These are phyloP conservation scores for Alternaria arborescens DNA, from an alignment of 2,329 filamentous ascomycete species.

Conservation along the genomic window DNA sequence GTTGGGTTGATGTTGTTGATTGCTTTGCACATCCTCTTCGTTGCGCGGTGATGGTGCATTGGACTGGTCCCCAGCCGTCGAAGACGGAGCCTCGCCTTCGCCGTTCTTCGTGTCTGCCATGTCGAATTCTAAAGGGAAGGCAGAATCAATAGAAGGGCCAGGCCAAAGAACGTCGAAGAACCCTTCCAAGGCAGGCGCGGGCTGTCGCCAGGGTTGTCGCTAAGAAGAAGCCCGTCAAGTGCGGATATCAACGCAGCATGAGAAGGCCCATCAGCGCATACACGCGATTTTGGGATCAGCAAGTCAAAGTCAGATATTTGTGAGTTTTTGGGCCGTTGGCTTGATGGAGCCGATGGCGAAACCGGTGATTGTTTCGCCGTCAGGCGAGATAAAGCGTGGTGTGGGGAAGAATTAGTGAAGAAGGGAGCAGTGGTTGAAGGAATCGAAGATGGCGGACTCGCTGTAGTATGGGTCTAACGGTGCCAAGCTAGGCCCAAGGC, in stretches of 20 bases:
- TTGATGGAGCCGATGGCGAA: constrained; percentile 33
- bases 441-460: constrained; percentile 34
- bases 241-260: constrained; percentile 51
- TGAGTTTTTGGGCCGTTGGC: constrained; percentile 9
- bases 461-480: constrained; percentile 27
- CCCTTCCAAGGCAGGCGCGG: constrained; percentile 30
- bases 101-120: constrained; percentile 50
- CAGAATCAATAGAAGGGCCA: constrained; percentile 27
- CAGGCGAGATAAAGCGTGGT: constrained; percentile 24
- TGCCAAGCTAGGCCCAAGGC: constrained; percentile 31
- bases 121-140: constrained; percentile 34
- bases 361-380: constrained; percentile 12
- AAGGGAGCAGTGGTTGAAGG: constrained; percentile 37
- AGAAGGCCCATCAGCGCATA: constrained; percentile 46
- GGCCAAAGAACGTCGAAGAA: constrained; percentile 30
- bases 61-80: constrained; percentile 42
- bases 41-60: constrained; percentile 39
- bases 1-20: constrained; percentile 26
- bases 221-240: constrained; percentile 38
- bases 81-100: constrained; percentile 46
- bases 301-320: constrained; percentile 25
- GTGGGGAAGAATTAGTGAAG: constrained; percentile 24
- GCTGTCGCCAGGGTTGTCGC: constrained; percentile 39
- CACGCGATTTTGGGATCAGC: constrained; percentile 36
- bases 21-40: constrained; percentile 41